Evolutionary conservation across 1,139 yeast species (phyloP).

Genomic region (Sugiyamaella japonica): DNA sequence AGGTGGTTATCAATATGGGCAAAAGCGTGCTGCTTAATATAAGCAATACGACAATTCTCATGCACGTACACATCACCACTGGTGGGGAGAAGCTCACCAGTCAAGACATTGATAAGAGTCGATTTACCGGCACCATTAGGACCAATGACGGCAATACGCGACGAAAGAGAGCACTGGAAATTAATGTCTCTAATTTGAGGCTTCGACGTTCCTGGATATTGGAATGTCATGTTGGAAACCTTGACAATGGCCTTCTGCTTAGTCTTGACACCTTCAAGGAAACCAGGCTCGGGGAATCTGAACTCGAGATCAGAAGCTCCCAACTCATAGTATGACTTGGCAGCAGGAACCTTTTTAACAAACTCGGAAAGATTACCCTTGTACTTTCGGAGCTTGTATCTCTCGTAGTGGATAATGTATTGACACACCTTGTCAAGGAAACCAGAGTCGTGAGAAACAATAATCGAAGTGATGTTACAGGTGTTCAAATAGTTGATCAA

Average conservation of each 20-base stretch:
- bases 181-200: constrained; percentile 88
- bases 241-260: constrained; percentile 99
- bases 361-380: constrained; percentile 99
- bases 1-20: constrained; percentile 98
- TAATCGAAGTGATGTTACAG: constrained; percentile 96
- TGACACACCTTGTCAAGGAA: constrained; percentile 97
- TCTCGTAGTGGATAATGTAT: constrained; percentile 99
- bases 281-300: constrained; percentile 99
- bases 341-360: constrained; percentile 98
- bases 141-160: constrained; percentile 99
- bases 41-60: constrained; percentile 99
- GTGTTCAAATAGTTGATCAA: constrained; percentile 97
- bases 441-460: constrained; percentile 99
- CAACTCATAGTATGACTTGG: constrained; percentile 97
- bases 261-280: constrained; percentile 99
- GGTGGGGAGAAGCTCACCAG: constrained; percentile 99
- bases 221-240: constrained; percentile 96
- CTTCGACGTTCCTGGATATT: constrained; percentile 97
- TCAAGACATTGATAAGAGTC: constrained; percentile 94
- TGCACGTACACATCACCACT: constrained; percentile 98
- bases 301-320: constrained; percentile 97
- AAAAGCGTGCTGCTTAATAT: constrained; percentile 99
- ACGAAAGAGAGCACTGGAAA: constrained; percentile 98
- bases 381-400: constrained; percentile 99
- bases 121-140: constrained; percentile 99